Evolutionary conservation across 345 rosid genomes (phyloP), one percentile per base, ranked within the genome.

Genomic region (Pugionium dolabratum): DNA sequence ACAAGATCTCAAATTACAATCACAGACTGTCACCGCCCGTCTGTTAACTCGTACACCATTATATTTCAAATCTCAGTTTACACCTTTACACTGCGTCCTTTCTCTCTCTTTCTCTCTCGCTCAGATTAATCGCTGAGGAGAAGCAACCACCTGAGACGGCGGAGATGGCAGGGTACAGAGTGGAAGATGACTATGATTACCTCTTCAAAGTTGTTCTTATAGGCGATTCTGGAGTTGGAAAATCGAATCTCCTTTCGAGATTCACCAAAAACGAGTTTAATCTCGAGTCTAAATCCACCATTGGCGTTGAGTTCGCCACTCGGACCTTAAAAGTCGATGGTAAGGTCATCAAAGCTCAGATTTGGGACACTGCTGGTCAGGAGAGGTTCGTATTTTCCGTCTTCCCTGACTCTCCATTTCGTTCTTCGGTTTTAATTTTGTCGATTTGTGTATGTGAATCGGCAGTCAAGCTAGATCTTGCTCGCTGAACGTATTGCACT

Each of bases 361-460:
- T 86, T 82, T 86, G 91, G 91, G 91, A 86, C 9, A 86, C 91
- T 67, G 88, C 91, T 62, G 88, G 91, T 26, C 91, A 86, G 11
- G 79, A 71, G 63, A 76, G 79, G 76, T 76, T 73, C 46, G 59
- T 27, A 34, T 59, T 47, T 54, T 39, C 26, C 43, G 18, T 39
- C 62, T 49, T 49, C 51, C 11, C 4, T 28, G 29, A 9, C 25
- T 66, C 45, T 59, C 18, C 41, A 30, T 28, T 53, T 53, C 25
- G 1, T 59, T 51, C 11, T 59, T 59, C 10, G 27, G 5, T 31
- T 52, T 44, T 62, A 9, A 36, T 33, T 54, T 54, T 18, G 63
- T 27, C 54, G 40, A 45, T 67, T 67, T 45, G 64, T 53, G 33
- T 39, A 3, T 59, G 45, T 37, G 49, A 47, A 35, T 62, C 62